Evolutionary conservation across 2,329 filamentous ascomycete genomes (phyloP).

Genomic region (Epichloe sp.): DNA sequence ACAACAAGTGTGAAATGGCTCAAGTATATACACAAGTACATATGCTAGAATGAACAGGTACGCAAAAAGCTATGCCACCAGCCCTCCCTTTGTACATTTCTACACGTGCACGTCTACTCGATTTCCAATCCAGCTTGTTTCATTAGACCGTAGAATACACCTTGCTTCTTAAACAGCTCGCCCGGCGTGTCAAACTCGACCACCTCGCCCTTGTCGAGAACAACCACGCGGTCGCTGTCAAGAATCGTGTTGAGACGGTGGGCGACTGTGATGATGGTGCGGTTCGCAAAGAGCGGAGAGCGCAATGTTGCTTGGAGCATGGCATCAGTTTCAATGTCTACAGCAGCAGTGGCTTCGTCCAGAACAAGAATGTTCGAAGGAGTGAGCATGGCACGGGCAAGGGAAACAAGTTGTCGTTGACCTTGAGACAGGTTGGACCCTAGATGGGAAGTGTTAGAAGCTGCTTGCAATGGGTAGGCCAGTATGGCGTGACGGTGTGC

Average conservation of each 20-base stretch:
- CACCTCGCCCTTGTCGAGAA: constrained; percentile 80
- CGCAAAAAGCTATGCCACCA: background rate
- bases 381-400: constrained; percentile 85
- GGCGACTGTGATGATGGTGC: constrained; percentile 96
- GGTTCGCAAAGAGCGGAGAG: constrained; percentile 63
- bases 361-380: constrained; percentile 95
- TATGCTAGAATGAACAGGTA: background rate
- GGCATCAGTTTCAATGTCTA: constrained; percentile 56
- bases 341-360: constrained; percentile 83
- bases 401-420: constrained; percentile 84
- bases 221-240: constrained; percentile 76
- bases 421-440: constrained; percentile 92
- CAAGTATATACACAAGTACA: too few relatives aligned
- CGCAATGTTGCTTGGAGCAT: constrained; percentile 52
- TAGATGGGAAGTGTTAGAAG: constrained; percentile 19
- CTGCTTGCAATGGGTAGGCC: background rate
- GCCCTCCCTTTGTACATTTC: background rate
- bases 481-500: too few relatives aligned
- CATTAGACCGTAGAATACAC: constrained; percentile 80
- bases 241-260: constrained; percentile 98
- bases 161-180: constrained; percentile 59
- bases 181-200: constrained; percentile 84
- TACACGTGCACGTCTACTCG: constrained; percentile 15
- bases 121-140: constrained; percentile 70
- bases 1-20: too few relatives aligned